These are phyloP conservation scores for Ballota nigra DNA, from an alignment of 257 asterid species.

Conservation along the genomic window DNA sequence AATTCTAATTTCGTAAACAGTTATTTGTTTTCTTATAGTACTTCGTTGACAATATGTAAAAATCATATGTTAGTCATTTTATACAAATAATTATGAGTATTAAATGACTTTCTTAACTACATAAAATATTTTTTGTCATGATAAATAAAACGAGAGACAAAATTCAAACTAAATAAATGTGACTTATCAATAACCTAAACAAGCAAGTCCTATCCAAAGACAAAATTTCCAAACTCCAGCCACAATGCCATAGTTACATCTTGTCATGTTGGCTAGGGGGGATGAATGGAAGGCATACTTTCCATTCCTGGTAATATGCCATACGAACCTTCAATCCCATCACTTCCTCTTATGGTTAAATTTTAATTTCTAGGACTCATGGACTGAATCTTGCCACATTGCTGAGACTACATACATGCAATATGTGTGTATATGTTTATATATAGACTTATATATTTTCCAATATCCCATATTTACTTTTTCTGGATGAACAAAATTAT, in stretches of 20 bases:
- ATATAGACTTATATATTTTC: no score
- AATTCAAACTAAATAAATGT: background rate
- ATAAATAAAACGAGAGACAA: background rate
- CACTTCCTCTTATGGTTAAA: background rate
- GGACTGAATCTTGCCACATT: conserved; percentile 12
- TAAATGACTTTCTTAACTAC: no score
- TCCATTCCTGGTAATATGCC: conserved; percentile 7
- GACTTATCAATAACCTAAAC: background rate
- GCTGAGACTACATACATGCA: background rate
- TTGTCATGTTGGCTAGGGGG: conserved; percentile 17
- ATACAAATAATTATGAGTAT: no score
- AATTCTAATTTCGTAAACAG: no score
- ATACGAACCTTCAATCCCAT: background rate
- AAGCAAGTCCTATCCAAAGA: background rate
- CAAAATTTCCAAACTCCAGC: background rate
- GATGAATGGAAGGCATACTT: conserved; percentile 7
- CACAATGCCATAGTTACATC: background rate
- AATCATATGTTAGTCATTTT: no score
- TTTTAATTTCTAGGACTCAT: conserved; percentile 4
- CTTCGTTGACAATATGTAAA: no score
- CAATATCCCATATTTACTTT: background rate
- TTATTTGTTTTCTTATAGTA: no score
- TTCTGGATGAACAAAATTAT: background rate
- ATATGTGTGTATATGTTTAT: no score
- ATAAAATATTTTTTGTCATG: background rate